Base-by-base conservation (phyloP, 2,329 filamentous ascomycete genomes). In the Verticillium dahliae region DNA sequence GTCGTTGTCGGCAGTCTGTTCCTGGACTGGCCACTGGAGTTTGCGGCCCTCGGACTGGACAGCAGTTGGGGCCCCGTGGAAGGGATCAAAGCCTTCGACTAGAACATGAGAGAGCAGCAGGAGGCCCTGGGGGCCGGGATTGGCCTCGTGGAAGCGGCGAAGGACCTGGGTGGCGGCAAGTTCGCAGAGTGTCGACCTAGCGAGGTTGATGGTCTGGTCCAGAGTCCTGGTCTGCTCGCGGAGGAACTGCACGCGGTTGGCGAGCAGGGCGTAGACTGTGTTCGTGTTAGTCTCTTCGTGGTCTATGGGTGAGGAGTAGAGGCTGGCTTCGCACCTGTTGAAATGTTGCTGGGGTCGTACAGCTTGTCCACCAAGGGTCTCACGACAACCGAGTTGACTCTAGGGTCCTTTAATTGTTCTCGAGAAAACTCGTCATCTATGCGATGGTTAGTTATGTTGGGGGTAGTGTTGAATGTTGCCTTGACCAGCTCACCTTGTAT, bases 361-460 rank as follows among this genome's bases (percentile, higher is more conserved):
- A 94, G 82, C 71, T 91, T 89, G 71, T 95, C 90, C n/a, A 95
- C 90, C 33, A 95, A 76, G 1, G 91, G 91, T 62, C 91, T 84
- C 18, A 95, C 87, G 56, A 95, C 88, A 1, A 89, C 82, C 58
- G 91, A 83, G 71, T 95, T 95, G 80, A 95, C 92, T 62, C 90
- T 84, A 60, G 92, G 87, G 72, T 92, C 90, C 69, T 88, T 85
- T 65, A 96, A 78, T 77, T 95, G 91, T 67, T 92, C 89, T 61
- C 90, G 5, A 5, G 45, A 52, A 13, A 18, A 52, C 7, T n/a
- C 45, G 11, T 52, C 45, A 18, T 52, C 45, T 52, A 22, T 11
- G 18, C 35, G 35, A 10, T 13, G 13, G 35, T 37, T 4, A 37
- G 35, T 31, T 31, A 4, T 31, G 27, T 4, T 31, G 27, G 27